Conservation (phyloP, 176 grass and related monocot genomes). For the Carex pumila region DNA sequence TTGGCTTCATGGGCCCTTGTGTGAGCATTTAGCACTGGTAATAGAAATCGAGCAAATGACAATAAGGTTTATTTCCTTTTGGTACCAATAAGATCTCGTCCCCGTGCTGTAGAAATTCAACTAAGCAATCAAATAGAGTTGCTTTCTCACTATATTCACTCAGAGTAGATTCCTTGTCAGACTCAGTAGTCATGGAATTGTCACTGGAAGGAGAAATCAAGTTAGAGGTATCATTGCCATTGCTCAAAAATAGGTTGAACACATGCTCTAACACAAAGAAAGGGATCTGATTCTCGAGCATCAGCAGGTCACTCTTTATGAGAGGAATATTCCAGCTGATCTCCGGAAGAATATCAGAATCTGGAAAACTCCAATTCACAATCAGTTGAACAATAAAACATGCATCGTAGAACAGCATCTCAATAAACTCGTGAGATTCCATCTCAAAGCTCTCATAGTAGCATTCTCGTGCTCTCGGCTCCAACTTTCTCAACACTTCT, state of each 20-base stretch:
- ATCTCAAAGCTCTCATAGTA: not conserved
- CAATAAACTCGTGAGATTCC: not conserved
- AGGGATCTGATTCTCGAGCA: slow-evolving; percentile 24
- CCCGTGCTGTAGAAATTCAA: not conserved
- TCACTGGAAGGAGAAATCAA: not conserved
- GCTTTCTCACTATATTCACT: slow-evolving; percentile 14
- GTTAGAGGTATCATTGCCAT: not conserved
- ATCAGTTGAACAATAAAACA: slow-evolving; percentile 11
- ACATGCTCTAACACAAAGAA: slow-evolving; percentile 1
- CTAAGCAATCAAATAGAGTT: not conserved
- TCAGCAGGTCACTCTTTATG: slow-evolving; percentile 14
- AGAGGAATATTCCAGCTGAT: slow-evolving; percentile 20
- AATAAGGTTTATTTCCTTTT: not conserved
- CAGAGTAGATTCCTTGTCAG: not conserved
- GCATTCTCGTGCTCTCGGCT: not conserved
- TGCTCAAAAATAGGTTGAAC: not conserved
- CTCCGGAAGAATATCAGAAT: not conserved
- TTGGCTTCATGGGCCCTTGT: not conserved
- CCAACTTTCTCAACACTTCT: not conserved
- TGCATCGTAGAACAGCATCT: slow-evolving; percentile 9
- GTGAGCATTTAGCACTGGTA: slow-evolving; percentile 13
- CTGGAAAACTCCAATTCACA: slow-evolving; percentile 4
- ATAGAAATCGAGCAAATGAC: slow-evolving; percentile 23
- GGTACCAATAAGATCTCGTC: not conserved
- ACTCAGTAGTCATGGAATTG: not conserved